Percentiles rank a stretch among this genome's conserved stretches.
Evolutionary conservation across 2,329 filamentous ascomycete species (phyloP).

Genomic region (Cordyceps cicadae): DNA sequence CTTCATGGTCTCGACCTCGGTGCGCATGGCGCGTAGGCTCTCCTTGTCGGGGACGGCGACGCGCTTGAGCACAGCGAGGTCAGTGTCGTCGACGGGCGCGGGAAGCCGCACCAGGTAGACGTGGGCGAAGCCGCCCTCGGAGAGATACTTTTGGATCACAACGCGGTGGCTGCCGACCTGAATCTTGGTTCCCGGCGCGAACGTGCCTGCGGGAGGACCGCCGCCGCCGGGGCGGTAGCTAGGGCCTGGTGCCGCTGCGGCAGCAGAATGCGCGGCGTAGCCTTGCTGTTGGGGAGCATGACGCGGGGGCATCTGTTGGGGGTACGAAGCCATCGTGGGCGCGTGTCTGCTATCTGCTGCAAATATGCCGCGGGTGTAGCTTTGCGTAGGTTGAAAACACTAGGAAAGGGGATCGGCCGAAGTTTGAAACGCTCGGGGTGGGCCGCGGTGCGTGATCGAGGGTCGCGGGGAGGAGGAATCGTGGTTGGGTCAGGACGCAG

Average conservation of each 20-base stretch:
- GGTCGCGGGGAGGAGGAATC: not conserved
- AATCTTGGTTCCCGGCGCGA: conserved; percentile 89
- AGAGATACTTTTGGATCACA: conserved; percentile 92
- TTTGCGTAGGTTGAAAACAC: not conserved
- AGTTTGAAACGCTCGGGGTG: conserved; percentile 3
- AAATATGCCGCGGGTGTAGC: not conserved
- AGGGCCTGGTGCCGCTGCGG: conserved; percentile 29
- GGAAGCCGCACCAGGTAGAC: conserved; percentile 92
- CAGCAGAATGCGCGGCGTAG: conserved; percentile 2
- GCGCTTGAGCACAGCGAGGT: conserved; percentile 81
- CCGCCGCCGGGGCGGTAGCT: conserved; percentile 33
- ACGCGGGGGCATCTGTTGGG: conserved; percentile 31
- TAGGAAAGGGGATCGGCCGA: not conserved
- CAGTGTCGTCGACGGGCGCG: conserved; percentile 65
- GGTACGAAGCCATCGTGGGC: conserved; percentile 27
- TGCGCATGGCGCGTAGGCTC: conserved; percentile 89
- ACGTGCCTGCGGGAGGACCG: conserved; percentile 66
- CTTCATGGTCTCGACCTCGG: conserved; percentile 99
- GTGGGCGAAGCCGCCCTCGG: conserved; percentile 95
- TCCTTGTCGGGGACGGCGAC: conserved; percentile 97
- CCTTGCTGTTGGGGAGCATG: conserved; percentile 17
- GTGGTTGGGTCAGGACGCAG: not conserved
- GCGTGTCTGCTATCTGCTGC: not conserved
- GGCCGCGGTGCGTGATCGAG: conserved; percentile 1
- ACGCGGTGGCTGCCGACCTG: conserved; percentile 90